These are phyloP conservation scores for Ganoderma sinense DNA, from an alignment of 1,284 basidiomycete species.

Conservation along the genomic window DNA sequence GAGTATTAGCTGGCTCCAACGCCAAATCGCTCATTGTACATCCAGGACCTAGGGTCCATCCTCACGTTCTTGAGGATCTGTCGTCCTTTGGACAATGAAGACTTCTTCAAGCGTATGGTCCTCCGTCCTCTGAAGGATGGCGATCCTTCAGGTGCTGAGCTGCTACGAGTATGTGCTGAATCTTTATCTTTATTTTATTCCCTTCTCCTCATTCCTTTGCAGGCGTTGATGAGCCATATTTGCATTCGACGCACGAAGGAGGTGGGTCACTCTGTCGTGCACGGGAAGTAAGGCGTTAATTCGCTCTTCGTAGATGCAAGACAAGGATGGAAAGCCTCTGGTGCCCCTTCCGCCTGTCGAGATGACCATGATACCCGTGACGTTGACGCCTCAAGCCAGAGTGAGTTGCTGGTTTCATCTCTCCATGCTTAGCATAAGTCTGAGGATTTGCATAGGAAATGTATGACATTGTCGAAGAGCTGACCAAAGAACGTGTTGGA, in stretches of 20 bases:
- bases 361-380: constrained; percentile 75
- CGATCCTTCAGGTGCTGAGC: constrained; percentile 67
- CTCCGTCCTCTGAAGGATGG: constrained; percentile 78
- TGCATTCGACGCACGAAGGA: constrained; percentile 91
- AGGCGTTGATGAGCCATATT: constrained; percentile 86
- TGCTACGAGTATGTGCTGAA: constrained; percentile 65
- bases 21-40: constrained; percentile 1
- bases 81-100: constrained; percentile 79
- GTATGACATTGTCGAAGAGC: constrained; percentile 78
- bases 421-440: not conserved
- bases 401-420: constrained; percentile 24
- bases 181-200: no score
- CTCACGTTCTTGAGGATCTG: constrained; percentile 85
- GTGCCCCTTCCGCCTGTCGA: constrained; percentile 83
- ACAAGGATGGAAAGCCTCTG: constrained; percentile 73
- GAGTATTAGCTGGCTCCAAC: not conserved
- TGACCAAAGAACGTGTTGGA: constrained; percentile 70
- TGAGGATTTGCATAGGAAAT: constrained; percentile 51
- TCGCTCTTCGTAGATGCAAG: constrained; percentile 70
- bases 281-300: not conserved
- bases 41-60: constrained; percentile 85
- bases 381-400: constrained; percentile 71
- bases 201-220: constrained; percentile 20
- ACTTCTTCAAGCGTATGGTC: constrained; percentile 81
- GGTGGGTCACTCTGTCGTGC: constrained; percentile 41